Base-by-base conservation (phyloP, 495 filamentous ascomycete species). In the Penicillium simplicissimum region DNA sequence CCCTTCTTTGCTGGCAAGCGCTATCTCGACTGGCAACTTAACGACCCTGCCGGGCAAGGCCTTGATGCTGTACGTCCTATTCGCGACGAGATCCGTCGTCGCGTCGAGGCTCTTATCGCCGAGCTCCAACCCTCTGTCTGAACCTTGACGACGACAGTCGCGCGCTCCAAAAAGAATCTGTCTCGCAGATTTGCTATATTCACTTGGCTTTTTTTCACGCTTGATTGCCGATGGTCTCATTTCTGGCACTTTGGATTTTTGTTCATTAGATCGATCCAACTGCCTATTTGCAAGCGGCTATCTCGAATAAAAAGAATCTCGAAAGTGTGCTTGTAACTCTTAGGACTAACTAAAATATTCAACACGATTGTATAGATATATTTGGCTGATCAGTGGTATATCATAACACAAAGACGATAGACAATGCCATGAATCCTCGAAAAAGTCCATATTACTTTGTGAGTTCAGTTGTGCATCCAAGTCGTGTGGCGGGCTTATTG, bases 21-120 rank as follows among this genome's bases (percentile, higher is more conserved):
- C 19, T 72, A 70, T 62, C 63, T 72, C 55, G 65, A 72, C 38
- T 72, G 70, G 70, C 36, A 67, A 54, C 67, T 72, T 61, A 63
- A 69, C 23, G 67, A 69, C 42, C 67, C 64, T 40, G 67, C 65
- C 52, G 64, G 65, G 36, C 58, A 70, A 60, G 67, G 61, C 36
- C 34, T 69, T 48, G 58, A 66, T 15, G 67, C 67, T 58, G 63
- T 69, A n/a, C 61, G 64, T 10, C 28, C 51, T 59, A 69, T 69
- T 13, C 64, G 67, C 37, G 33, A 60, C 52, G 63, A 69, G 33
- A 69, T 69, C 35, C 63, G 67, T 59, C 52, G 52, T 17, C 61
- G 58, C 34, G 58, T 69, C 37, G 64, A 69, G 67, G 40, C 47
- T 33, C 60, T 69, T 57, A 69, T 69, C 37, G 17, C 40, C 38